Evolutionary conservation across 2,329 filamentous ascomycete species (phyloP), one percentile per base, ranked within the genome.

Genomic region (Talaromyces rugulosus): DNA sequence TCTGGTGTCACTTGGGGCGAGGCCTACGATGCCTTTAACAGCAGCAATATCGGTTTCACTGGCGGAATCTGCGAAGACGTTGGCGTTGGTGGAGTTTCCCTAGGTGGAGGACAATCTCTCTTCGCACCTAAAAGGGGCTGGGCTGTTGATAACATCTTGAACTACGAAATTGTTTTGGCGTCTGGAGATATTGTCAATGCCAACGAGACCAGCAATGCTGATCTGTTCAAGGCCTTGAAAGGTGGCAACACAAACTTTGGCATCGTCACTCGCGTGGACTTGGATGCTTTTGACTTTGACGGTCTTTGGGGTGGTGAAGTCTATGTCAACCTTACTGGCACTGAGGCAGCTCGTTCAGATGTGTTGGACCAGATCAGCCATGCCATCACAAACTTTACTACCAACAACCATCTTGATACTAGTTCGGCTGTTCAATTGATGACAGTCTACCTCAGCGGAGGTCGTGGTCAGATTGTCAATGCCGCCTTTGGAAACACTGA

Each of bases 191-290:
- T 56, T 3, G 59, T 60, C 9, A 60, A 60, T 44, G 36, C 59
- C n/a, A 60, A 60, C 27, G 14, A 16, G 18, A 28, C 34, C 12
- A 47, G 30, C 31, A 60, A 60, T 34, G 9, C 52, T 5, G 36
- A 60, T 34, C 11, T 60, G 4, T 60, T 55, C 51, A 50, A 44
- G 40, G 52, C 52, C 4, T 27, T 56, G 14, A 60, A 60, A 9
- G 59, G 52, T 31, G 59, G 59, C 27, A 56, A 55, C 59, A 56
- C 44, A 47, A 60, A 56, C 18, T 60, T 56, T 40, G 52, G 59
- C n/a, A 56, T 60, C n/a, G 59, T 60, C 6, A 60, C 59, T 14
- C 59, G 47, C 23, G 36, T 56, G 8, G 36, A 44, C n/a, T 16
- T 60, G 18, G 40, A 28, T 23, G 47, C 59, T 18, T 60, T 60